These are phyloP conservation scores for Murraya paniculata DNA, from an alignment of 345 rosid genomes.

Conservation along the genomic window DNA sequence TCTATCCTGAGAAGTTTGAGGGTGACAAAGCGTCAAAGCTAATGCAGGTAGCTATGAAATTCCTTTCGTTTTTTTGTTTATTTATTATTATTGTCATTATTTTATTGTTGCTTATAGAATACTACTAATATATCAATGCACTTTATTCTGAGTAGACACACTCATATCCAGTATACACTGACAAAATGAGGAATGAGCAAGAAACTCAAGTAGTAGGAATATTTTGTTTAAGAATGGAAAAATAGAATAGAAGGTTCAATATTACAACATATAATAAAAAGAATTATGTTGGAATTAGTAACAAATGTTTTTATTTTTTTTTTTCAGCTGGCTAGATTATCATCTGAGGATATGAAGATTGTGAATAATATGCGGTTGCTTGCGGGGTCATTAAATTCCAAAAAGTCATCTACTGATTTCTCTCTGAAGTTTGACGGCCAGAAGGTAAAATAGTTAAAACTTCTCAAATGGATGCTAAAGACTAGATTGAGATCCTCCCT, in stretches of 20 bases:
- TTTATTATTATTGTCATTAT: no score
- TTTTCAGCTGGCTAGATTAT: constrained; percentile 72
- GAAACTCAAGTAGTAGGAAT: not conserved
- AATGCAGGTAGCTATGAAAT: constrained; percentile 69
- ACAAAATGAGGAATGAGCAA: not conserved
- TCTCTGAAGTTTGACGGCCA: constrained; percentile 83
- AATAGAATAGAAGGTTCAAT: not conserved
- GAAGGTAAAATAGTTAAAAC: constrained; percentile 44
- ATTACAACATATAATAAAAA: not conserved
- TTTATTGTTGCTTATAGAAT: not conserved
- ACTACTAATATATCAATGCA: not conserved
- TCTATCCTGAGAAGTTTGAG: constrained; percentile 91
- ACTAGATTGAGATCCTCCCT: constrained; percentile 8
- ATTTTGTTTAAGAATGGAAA: not conserved
- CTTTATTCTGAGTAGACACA: not conserved
- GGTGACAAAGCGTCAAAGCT: constrained; percentile 85
- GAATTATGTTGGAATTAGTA: not conserved
- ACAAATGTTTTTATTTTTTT: constrained; percentile 1
- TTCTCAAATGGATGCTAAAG: not conserved
- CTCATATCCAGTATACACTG: not conserved
- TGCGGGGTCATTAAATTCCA: constrained; percentile 55
- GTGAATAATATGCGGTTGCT: constrained; percentile 71
- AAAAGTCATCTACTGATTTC: constrained; percentile 49
- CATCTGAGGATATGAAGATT: constrained; percentile 72
- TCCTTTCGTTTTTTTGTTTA: not conserved